Evolutionary conservation across 2,329 filamentous ascomycete species (phyloP).

Genomic region (Trichoderma arundinaceum): DNA sequence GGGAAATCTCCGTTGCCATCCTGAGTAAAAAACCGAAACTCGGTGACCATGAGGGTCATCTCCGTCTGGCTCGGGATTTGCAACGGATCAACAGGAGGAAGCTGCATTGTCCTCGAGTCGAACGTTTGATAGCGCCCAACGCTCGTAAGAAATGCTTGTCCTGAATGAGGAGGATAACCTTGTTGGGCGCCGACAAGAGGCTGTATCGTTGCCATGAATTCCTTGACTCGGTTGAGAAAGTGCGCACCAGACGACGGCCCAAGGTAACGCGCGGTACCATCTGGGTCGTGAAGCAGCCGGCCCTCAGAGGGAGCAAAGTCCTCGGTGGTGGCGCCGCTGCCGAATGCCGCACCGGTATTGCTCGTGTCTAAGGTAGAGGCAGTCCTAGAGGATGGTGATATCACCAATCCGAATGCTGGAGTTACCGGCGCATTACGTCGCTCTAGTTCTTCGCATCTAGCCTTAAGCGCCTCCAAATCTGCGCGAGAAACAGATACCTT

Average conservation of each 20-base stretch:
- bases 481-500: conserved; percentile 1
- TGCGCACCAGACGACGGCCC: background rate
- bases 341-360: background rate
- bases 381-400: background rate
- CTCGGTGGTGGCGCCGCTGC: background rate
- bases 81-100: background rate
- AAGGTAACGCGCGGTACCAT: conserved; percentile 1
- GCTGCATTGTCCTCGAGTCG: background rate
- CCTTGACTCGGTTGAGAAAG: conserved; percentile 3
- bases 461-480: background rate
- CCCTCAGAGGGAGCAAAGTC: background rate
- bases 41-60: conserved; percentile 6
- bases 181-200: conserved; percentile 1
- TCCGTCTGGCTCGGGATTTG: conserved; percentile 2
- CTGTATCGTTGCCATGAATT: conserved; percentile 3
- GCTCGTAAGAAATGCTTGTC: background rate
- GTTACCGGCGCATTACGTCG: background rate
- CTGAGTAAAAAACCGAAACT: background rate
- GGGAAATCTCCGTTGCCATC: background rate
- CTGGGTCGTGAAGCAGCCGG: background rate
- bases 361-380: background rate
- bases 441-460: conserved; percentile 1
- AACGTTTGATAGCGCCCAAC: conserved; percentile 3
- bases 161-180: background rate
- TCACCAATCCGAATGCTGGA: background rate